Percentiles rank a stretch among this genome's conserved stretches.
Evolutionary conservation across 2,329 filamentous ascomycete species (phyloP).

Genomic region (Trichoderma polysporum): DNA sequence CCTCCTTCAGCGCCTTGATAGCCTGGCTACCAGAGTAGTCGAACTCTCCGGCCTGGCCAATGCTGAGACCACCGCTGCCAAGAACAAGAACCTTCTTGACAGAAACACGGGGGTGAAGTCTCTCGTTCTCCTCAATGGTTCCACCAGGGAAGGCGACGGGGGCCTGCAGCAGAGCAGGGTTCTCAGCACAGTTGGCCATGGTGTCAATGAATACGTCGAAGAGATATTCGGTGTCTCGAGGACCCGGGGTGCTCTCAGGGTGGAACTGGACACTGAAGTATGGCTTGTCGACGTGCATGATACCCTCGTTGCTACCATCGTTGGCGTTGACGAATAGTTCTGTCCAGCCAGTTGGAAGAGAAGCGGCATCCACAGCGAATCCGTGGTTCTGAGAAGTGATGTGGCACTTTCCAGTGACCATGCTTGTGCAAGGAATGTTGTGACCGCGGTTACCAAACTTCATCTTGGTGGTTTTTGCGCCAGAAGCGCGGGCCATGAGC

Average conservation of each 20-base stretch:
- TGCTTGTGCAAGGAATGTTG: conserved; percentile 96
- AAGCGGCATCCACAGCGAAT: conserved; percentile 82
- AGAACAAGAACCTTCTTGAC: conserved; percentile 95
- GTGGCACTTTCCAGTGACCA: conserved; percentile 94
- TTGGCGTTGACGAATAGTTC: conserved; percentile 98
- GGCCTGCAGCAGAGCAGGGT: conserved; percentile 64
- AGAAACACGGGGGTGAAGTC: conserved; percentile 71
- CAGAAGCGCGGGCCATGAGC: conserved; percentile 82
- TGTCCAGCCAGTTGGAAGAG: conserved; percentile 76
- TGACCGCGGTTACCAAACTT: conserved; percentile 99
- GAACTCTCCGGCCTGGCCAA: conserved; percentile 97
- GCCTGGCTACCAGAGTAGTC: conserved; percentile 98
- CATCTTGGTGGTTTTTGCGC: conserved; percentile 88
- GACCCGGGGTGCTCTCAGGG: conserved; percentile 93
- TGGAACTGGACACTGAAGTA: conserved; percentile 99
- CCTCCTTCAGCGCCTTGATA: conserved; percentile 97
- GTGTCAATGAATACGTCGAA: conserved; percentile 96
- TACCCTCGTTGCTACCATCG: conserved; percentile 96
- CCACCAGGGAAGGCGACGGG: conserved; percentile 88
- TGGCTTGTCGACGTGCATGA: conserved; percentile 79
- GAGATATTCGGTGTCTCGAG: conserved; percentile 91
- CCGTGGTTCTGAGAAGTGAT: conserved; percentile 99
- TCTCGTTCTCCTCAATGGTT: conserved; percentile 73
- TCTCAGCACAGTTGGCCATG: conserved; percentile 68
- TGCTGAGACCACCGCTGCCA: conserved; percentile 91